A percentile compares a stretch with the other conserved stretches of the same genome.
phyloP scores from a whole-genome alignment of 768 basidiomycete species.

The Tricholoma sp. region DNA sequence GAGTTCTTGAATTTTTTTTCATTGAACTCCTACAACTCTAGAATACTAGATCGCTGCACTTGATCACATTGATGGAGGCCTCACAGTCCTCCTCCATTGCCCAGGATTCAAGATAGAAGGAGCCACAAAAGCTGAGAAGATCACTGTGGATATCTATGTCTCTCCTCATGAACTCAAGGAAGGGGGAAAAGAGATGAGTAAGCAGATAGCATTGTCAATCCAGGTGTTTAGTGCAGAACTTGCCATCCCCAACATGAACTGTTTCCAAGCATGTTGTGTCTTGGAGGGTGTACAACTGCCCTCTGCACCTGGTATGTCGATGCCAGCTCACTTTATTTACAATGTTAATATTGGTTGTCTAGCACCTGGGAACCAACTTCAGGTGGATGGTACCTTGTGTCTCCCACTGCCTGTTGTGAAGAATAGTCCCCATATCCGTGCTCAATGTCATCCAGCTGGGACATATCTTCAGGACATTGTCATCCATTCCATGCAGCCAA shows the following conservation, averaged over 20 bases:
- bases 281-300: not conserved
- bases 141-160: no score
- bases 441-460: not conserved
- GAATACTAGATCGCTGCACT: constrained; percentile 5
- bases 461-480: constrained; percentile 6
- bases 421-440: not conserved
- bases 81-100: not conserved
- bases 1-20: not conserved
- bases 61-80: constrained; percentile 8
- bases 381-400: not conserved
- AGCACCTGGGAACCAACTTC: not conserved
- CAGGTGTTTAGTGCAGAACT: constrained; percentile 11
- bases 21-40: not conserved
- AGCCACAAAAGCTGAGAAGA: no score
- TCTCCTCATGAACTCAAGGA: not conserved
- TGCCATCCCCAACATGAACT: constrained; percentile 8
- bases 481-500: not conserved
- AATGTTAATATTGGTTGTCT: not conserved
- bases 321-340: not conserved
- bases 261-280: constrained; percentile 1
- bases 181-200: constrained; percentile 2
- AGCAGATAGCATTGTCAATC: constrained; percentile 6
- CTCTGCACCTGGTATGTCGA: not conserved
- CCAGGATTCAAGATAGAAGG: no score
- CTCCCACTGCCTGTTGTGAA: no score